Conservation (phyloP, 768 basidiomycete species). For the Lanmaoa pseudosensibilis region DNA sequence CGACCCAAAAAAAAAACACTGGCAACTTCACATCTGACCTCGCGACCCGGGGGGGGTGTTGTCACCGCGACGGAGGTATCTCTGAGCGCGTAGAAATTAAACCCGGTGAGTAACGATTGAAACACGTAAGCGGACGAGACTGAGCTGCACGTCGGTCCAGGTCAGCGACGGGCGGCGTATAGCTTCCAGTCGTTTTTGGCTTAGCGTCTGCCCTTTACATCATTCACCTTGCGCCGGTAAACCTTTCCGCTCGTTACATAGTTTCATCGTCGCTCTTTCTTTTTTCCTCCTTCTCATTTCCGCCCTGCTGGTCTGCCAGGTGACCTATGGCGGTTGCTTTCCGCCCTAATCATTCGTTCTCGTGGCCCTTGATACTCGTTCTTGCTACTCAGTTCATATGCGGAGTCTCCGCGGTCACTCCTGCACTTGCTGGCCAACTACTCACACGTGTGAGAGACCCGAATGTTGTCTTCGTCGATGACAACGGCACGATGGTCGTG, state of each 20-base stretch:
- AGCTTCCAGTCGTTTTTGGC: not conserved
- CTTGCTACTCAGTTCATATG: constrained; percentile 10
- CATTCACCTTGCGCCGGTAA: not conserved
- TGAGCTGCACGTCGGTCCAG: not conserved
- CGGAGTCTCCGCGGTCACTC: constrained; percentile 9
- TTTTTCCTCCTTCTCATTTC: constrained; percentile 5
- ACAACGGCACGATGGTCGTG: constrained; percentile 41
- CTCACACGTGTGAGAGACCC: constrained; percentile 30
- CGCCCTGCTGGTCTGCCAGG: constrained; percentile 15
- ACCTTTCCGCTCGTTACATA: constrained; percentile 15
- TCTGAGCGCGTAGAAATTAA: not conserved
- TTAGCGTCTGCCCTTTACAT: constrained; percentile 9
- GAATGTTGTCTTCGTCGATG: constrained; percentile 27
- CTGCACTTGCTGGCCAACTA: constrained; percentile 8
- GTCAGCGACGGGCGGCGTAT: not conserved
- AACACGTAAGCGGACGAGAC: constrained; percentile 5
- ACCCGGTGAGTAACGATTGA: not conserved
- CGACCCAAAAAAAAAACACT: not conserved
- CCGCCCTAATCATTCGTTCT: constrained; percentile 20
- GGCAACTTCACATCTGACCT: not conserved
- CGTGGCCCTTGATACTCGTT: constrained; percentile 14
- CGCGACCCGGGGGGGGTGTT: not conserved
- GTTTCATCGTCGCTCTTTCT: constrained; percentile 11
- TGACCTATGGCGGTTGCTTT: constrained; percentile 29
- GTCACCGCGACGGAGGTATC: constrained; percentile 8